Conservation (phyloP, 2,329 filamentous ascomycete genomes). For the Xylaria hypoxylon region DNA sequence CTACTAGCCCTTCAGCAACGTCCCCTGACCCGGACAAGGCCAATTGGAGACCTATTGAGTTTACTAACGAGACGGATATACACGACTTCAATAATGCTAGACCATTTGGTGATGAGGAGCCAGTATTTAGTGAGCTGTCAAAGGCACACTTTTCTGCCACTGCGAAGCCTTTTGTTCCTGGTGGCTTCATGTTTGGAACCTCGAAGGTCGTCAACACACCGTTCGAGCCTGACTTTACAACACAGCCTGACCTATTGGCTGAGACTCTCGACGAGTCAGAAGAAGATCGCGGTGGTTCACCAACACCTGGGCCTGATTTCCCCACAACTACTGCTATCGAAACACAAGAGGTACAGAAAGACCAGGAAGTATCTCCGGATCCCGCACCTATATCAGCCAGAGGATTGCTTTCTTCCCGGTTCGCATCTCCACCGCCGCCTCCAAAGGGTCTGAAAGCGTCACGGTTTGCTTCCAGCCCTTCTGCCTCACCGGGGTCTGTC, state of each 20-base stretch:
- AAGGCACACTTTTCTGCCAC: constrained; percentile 74
- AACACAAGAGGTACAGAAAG: constrained; percentile 33
- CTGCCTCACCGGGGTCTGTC: constrained; percentile 57
- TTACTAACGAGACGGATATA: constrained; percentile 62
- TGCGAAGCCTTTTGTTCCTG: constrained; percentile 74
- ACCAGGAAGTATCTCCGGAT: constrained; percentile 41
- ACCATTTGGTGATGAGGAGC: constrained; percentile 59
- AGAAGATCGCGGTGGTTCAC: constrained; percentile 50
- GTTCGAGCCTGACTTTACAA: constrained; percentile 48
- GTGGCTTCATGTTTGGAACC: constrained; percentile 50
- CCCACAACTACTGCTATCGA: constrained; percentile 34
- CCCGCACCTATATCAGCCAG: constrained; percentile 36
- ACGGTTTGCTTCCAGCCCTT: constrained; percentile 58
- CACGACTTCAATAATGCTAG: constrained; percentile 64
- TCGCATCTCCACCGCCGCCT: constrained; percentile 50
- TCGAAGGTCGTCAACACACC: constrained; percentile 47
- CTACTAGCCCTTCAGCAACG: constrained; percentile 64
- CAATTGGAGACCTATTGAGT: constrained; percentile 72
- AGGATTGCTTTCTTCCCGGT: constrained; percentile 50
- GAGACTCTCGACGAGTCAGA: constrained; percentile 44
- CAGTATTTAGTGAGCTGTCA: constrained; percentile 57
- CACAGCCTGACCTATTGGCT: constrained; percentile 43
- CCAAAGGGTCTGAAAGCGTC: constrained; percentile 60
- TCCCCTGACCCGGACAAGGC: constrained; percentile 63
- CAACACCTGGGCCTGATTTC: constrained; percentile 51